Evolutionary conservation across 2,329 filamentous ascomycete genomes (phyloP), one percentile per base, ranked within the genome.

Genomic region (Cordyceps tenuipes): DNA sequence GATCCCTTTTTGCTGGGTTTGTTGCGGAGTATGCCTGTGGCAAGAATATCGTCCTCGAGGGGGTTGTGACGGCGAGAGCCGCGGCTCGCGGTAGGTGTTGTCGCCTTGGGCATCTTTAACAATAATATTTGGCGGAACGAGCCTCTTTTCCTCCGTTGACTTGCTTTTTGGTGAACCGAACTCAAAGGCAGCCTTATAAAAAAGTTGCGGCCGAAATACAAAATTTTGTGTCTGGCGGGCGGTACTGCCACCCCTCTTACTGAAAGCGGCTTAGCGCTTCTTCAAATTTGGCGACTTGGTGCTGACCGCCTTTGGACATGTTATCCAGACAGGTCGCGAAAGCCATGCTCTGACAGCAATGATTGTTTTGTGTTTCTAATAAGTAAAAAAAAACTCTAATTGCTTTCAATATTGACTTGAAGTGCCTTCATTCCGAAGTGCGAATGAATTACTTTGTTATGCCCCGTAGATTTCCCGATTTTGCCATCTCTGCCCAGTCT

Each of bases 11-110:
- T 90, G 66, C 86, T 86, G 34, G 84, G 80, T 79, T 92, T 86
- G 71, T 85, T 85, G 76, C 92, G 84, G 68, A 93, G 72, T 65
- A 86, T 78, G 62, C 87, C 81, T 61, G 86, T 82, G 66, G 90
- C 80, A 66, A 87, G 75, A 70, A 97, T 81, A 68, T 97, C 94
- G 70, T 96, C 89, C 68, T 93, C 88, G 62, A 99, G 87, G 46
- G 93, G 92, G 67, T 95, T 95, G 76, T 97, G 93, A 65, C 90
- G 86, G 69, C 87, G 85, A 62, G 79, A 79, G 66, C 79, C 79
- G 70, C 80, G 84, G 65, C 72, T 76, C 61, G 79, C 79, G 65
- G 78, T 81, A 19, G 83, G 79, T 61, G 82, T 82, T 31, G 79
- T 83, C 53, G 87, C 85, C 78, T 96, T 96, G 43, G 91, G 91